Evolutionary conservation across 2,329 filamentous ascomycete genomes (phyloP).

Genomic region (Trichoderma sp.): DNA sequence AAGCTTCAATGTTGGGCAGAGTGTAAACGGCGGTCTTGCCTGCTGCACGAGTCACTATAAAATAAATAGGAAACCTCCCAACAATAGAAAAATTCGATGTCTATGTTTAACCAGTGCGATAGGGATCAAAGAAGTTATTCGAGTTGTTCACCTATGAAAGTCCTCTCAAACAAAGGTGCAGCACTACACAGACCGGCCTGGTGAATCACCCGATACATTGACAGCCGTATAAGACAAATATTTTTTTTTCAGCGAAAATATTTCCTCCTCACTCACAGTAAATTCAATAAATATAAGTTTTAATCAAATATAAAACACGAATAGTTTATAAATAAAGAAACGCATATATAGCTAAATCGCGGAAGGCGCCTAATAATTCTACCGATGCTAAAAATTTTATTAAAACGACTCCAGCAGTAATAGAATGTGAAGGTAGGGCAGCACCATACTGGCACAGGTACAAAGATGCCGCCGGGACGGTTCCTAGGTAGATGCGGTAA

Average conservation of each 20-base stretch:
- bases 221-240: background rate
- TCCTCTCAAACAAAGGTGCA: background rate
- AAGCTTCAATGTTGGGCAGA: no score
- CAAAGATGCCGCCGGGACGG: no score
- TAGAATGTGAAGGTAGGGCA: no score
- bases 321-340: background rate
- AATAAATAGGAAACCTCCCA: no score
- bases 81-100: no score
- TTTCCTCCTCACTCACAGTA: background rate
- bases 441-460: no score
- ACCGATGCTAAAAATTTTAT: background rate
- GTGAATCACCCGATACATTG: background rate
- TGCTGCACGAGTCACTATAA: no score
- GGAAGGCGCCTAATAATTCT: conserved; percentile 1
- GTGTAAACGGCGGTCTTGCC: no score
- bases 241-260: background rate
- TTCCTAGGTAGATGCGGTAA: no score
- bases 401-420: background rate
- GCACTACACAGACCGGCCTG: background rate
- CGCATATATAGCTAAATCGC: background rate
- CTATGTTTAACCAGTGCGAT: no score
- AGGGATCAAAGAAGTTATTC: background rate
- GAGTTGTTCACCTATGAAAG: background rate
- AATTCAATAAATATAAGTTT: background rate
- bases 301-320: background rate